Conservation (phyloP, 768 basidiomycete genomes). For the Collybiopsis confluens region DNA sequence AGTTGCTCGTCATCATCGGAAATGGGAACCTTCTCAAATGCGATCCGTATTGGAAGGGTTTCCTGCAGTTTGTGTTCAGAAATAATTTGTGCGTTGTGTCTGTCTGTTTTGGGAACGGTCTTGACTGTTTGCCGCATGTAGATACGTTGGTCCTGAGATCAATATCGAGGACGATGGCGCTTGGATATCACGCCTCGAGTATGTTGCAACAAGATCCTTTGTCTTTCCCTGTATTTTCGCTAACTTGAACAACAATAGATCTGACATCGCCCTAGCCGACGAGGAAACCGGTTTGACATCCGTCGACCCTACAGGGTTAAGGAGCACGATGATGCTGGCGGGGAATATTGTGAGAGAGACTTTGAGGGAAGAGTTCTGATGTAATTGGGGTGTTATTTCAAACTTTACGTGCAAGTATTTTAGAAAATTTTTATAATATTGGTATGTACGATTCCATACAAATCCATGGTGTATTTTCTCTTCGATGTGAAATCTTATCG, state of each 20-base stretch:
- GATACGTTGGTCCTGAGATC: constrained; percentile 41
- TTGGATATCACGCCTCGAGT: constrained; percentile 47
- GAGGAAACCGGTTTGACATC: constrained; percentile 27
- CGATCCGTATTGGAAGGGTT: constrained; percentile 50
- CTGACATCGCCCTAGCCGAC: constrained; percentile 16
- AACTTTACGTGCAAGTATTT: too few species aligned
- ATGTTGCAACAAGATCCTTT: constrained; percentile 14
- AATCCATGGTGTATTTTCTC: too few species aligned
- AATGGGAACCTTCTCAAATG: constrained; percentile 36
- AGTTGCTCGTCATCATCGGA: constrained; percentile 46
- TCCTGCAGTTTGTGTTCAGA: constrained; percentile 42
- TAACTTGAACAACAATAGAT: constrained; percentile 20
- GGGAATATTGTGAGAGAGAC: constrained; percentile 32
- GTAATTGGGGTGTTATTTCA: too few species aligned
- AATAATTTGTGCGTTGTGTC: constrained; percentile 37
- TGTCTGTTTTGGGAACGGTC: background rate
- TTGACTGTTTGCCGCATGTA: constrained; percentile 13
- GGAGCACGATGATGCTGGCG: constrained; percentile 16
- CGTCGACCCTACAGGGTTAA: background rate
- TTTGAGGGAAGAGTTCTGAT: constrained; percentile 19
- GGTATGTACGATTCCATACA: background rate
- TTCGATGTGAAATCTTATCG: too few species aligned
- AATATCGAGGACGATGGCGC: constrained; percentile 42
- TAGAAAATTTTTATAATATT: too few species aligned
- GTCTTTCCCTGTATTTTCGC: background rate